Percentiles rank a stretch among this genome's conserved stretches.
Evolutionary conservation across 306 rosid species (phyloP).

Genomic region (Mimosa bimucronata): DNA sequence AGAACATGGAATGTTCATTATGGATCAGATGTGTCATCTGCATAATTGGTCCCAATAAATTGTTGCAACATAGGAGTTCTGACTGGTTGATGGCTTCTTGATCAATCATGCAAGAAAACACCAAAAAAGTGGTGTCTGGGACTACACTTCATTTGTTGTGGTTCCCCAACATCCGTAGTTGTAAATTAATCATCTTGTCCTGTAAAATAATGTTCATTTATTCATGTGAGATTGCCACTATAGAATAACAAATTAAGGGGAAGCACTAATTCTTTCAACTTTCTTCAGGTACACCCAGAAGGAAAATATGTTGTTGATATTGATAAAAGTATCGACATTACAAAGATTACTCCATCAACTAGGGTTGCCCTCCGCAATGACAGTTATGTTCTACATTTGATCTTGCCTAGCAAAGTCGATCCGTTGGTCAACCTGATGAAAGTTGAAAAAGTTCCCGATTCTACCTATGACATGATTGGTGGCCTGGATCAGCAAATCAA

Average conservation of each 20-base stretch:
- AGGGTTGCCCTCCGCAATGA: slow-evolving; percentile 98
- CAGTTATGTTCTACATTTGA: slow-evolving; percentile 94
- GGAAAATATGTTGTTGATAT: slow-evolving; percentile 98
- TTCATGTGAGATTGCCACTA: slow-evolving; percentile 12
- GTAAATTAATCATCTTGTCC: neutral
- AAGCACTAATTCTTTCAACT: slow-evolving; percentile 15
- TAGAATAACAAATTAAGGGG: neutral
- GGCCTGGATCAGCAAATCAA: slow-evolving; percentile 99
- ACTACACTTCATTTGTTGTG: neutral
- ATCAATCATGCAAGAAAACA: neutral
- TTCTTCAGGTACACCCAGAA: slow-evolving; percentile 89
- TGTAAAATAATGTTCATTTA: neutral
- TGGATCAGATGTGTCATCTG: neutral
- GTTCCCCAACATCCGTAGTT: neutral
- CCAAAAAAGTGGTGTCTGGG: neutral
- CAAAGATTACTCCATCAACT: slow-evolving; percentile 96
- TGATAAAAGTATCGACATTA: slow-evolving; percentile 90
- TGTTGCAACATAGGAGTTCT: neutral
- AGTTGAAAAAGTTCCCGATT: slow-evolving; percentile 99
- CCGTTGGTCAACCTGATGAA: slow-evolving; percentile 97
- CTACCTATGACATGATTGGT: slow-evolving; percentile 99
- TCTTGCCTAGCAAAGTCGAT: slow-evolving; percentile 99
- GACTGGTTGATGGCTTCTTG: slow-evolving; percentile 2
- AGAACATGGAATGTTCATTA: neutral
- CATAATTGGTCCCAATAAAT: neutral